Conservation (phyloP, 2,329 filamentous ascomycete species). For the Exophiala alcalophila region DNA sequence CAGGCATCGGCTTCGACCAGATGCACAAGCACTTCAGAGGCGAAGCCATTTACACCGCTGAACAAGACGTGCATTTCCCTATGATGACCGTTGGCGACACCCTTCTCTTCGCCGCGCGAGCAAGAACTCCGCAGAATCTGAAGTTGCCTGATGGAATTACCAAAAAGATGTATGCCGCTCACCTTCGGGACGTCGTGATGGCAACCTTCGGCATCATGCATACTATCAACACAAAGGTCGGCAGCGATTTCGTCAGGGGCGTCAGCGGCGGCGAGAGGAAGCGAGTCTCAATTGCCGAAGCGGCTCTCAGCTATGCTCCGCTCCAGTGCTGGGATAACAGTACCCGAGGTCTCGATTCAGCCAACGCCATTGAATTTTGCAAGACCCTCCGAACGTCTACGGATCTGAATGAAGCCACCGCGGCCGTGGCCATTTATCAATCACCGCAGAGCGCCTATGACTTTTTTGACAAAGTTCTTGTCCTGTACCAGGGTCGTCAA, state of each 20-base stretch:
- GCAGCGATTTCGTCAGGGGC: constrained; percentile 58
- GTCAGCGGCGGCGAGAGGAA: constrained; percentile 62
- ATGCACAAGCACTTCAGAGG: constrained; percentile 66
- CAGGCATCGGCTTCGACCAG: constrained; percentile 54
- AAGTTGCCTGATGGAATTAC: constrained; percentile 42
- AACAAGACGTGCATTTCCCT: constrained; percentile 79
- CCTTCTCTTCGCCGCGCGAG: constrained; percentile 54
- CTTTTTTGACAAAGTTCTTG: constrained; percentile 67
- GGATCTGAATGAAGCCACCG: constrained; percentile 48
- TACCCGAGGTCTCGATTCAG: constrained; percentile 50
- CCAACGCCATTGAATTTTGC: constrained; percentile 58
- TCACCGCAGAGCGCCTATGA: constrained; percentile 52
- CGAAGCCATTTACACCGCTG: constrained; percentile 82
- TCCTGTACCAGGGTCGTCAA: constrained; percentile 64
- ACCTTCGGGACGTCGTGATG: constrained; percentile 47
- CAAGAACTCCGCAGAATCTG: constrained; percentile 46
- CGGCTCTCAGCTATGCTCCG: constrained; percentile 42
- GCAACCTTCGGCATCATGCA: constrained; percentile 49
- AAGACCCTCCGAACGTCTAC: constrained; percentile 50
- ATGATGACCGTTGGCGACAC: constrained; percentile 64
- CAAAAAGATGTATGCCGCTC: constrained; percentile 42
- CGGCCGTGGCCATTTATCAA: constrained; percentile 57
- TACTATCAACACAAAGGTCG: constrained; percentile 51
- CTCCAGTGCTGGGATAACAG: constrained; percentile 46
- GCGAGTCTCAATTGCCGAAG: constrained; percentile 59